phyloP scores from a whole-genome alignment of 2,329 filamentous ascomycete genomes.

The Pseudocercospora crystallina region DNA sequence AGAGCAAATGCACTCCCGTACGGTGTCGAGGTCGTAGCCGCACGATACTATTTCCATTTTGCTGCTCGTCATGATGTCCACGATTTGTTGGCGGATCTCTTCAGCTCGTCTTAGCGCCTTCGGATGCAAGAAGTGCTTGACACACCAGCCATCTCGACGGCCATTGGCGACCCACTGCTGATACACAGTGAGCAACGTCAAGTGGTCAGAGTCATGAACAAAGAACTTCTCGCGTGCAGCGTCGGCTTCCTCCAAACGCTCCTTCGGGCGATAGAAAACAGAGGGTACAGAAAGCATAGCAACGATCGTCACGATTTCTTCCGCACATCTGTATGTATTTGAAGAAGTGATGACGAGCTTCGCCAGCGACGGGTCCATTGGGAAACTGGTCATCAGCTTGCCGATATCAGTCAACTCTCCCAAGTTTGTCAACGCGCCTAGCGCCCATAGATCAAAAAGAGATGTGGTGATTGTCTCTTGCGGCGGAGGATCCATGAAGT shows the following conservation, averaged over 20 bases:
- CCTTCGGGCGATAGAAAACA: slow-evolving; percentile 95
- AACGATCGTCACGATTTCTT: slow-evolving; percentile 98
- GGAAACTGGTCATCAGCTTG: slow-evolving; percentile 92
- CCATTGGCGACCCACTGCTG: slow-evolving; percentile 92
- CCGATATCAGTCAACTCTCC: slow-evolving; percentile 87
- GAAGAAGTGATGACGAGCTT: slow-evolving; percentile 92
- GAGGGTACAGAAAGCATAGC: slow-evolving; percentile 96
- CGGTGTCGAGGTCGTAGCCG: slow-evolving; percentile 94
- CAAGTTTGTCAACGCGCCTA: slow-evolving; percentile 89
- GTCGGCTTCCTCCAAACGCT: slow-evolving; percentile 94
- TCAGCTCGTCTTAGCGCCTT: slow-evolving; percentile 88
- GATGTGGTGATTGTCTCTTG: slow-evolving; percentile 98
- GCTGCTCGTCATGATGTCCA: slow-evolving; percentile 91
- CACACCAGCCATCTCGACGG: slow-evolving; percentile 87
- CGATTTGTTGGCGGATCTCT: slow-evolving; percentile 89
- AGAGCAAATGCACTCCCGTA: slow-evolving; percentile 93
- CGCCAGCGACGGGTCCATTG: slow-evolving; percentile 94
- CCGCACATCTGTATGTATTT: slow-evolving; percentile 74
- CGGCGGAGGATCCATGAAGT: slow-evolving; percentile 98
- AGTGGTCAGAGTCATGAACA: slow-evolving; percentile 93
- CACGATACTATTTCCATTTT: slow-evolving; percentile 86
- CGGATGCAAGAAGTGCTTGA: slow-evolving; percentile 89
- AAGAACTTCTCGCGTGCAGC: slow-evolving; percentile 96
- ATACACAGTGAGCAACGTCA: slow-evolving; percentile 94
- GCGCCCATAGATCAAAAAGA: slow-evolving; percentile 94